Conservation (phyloP, 768 basidiomycete species). For the Inosperma sp. region DNA sequence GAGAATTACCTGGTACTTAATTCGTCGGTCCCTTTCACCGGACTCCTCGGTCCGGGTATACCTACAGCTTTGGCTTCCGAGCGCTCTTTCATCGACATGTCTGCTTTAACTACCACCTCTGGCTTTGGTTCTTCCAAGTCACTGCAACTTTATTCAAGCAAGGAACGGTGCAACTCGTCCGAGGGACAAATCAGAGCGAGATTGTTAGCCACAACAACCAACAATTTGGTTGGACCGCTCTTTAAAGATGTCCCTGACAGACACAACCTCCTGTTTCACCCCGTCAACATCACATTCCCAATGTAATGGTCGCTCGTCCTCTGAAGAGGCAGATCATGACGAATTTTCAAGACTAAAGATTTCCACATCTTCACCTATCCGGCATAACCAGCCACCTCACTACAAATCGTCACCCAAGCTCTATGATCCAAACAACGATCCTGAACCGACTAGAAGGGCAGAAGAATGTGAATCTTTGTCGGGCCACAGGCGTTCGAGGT, state of each 20-base stretch:
- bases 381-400: slow-evolving; percentile 25
- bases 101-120: no score
- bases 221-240: no score
- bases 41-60: no score
- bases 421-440: slow-evolving; percentile 71
- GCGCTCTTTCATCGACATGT: no score
- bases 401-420: slow-evolving; percentile 42
- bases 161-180: slow-evolving; percentile 45
- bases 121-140: no score
- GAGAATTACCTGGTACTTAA: no score
- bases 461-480: slow-evolving; percentile 63
- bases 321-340: slow-evolving; percentile 55
- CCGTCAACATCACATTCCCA: slow-evolving; percentile 32
- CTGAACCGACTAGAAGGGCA: slow-evolving; percentile 53
- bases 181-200: slow-evolving; percentile 44
- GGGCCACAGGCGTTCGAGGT: slow-evolving; percentile 45
- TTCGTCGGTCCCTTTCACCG: no score
- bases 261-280: slow-evolving; percentile 27
- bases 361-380: slow-evolving; percentile 38
- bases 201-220: no score
- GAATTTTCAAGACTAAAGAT: slow-evolving; percentile 71
- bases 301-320: slow-evolving; percentile 32
- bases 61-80: no score
- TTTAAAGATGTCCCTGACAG: not conserved
- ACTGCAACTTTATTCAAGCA: no score